These are phyloP conservation scores for Microcos paniculata DNA, from an alignment of 345 rosid species.

Conservation along the genomic window DNA sequence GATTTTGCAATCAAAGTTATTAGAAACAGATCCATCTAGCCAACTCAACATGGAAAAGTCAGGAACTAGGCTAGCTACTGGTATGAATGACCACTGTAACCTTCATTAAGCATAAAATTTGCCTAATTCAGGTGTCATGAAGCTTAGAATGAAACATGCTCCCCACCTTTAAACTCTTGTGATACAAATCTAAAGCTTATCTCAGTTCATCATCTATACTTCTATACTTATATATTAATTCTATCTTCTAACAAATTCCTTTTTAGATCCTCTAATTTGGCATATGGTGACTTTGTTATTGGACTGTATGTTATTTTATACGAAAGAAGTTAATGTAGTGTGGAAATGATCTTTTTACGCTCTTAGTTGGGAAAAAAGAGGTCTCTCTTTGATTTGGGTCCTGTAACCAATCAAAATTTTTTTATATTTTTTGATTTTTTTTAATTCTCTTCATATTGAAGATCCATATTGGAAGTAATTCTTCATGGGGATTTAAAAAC, in stretches of 20 bases:
- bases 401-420: no score
- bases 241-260: no score
- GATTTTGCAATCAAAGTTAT: neutral
- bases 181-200: neutral
- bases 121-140: neutral
- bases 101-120: neutral
- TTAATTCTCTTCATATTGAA: no score
- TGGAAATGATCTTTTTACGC: no score
- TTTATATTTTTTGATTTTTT: no score
- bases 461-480: no score
- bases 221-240: no score
- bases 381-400: no score
- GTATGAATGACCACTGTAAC: neutral
- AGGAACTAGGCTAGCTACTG: neutral
- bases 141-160: neutral
- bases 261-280: neutral
- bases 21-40: neutral
- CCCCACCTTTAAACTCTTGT: neutral
- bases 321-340: no score
- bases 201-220: neutral
- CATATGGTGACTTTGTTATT: neutral
- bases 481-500: no score
- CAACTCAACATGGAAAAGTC: neutral
- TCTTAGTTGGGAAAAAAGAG: no score
- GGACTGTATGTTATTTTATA: no score